Conservation (phyloP, 2,329 filamentous ascomycete species). For the Alternaria brassicae region DNA sequence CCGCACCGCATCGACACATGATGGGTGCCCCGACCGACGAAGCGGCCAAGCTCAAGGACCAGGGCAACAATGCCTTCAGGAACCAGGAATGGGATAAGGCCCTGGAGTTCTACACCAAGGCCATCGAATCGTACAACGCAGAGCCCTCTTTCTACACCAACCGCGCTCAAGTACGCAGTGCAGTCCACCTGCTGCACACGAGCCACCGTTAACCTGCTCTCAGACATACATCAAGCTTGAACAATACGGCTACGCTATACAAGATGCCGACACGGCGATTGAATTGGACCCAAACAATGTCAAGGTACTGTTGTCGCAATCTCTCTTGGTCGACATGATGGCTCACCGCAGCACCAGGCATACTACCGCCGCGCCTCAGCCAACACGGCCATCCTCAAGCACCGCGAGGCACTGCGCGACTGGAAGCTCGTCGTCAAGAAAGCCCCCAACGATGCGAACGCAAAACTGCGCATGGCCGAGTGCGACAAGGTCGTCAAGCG, state of each 20-base stretch:
- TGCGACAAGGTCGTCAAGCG: conserved; percentile 95
- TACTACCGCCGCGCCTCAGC: conserved; percentile 94
- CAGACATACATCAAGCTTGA: conserved; percentile 95
- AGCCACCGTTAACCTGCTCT: conserved; percentile 29
- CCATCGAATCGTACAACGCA: conserved; percentile 81
- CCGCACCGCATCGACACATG: conserved; percentile 20
- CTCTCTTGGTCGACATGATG: not conserved
- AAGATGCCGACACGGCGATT: conserved; percentile 89
- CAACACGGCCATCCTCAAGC: conserved; percentile 87
- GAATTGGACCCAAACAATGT: conserved; percentile 86
- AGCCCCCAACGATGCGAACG: conserved; percentile 87
- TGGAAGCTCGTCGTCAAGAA: conserved; percentile 90
- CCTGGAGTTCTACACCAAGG: conserved; percentile 83
- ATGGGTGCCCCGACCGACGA: conserved; percentile 63
- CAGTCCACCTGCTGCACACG: conserved; percentile 25
- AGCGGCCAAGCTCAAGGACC: conserved; percentile 84
- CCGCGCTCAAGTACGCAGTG: conserved; percentile 83
- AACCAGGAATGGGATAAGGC: conserved; percentile 85
- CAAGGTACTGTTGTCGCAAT: conserved; percentile 68
- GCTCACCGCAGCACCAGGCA: conserved; percentile 63
- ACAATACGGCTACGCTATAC: conserved; percentile 89
- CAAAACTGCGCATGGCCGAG: conserved; percentile 87
- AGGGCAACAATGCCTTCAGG: conserved; percentile 93
- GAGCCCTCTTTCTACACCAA: conserved; percentile 94
- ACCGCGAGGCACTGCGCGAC: conserved; percentile 86